Percentiles rank a stretch among this genome's conserved stretches.
Conservation (phyloP, 192 early-diverging fungal genomes). For the Haplosporangium gracile region DNA sequence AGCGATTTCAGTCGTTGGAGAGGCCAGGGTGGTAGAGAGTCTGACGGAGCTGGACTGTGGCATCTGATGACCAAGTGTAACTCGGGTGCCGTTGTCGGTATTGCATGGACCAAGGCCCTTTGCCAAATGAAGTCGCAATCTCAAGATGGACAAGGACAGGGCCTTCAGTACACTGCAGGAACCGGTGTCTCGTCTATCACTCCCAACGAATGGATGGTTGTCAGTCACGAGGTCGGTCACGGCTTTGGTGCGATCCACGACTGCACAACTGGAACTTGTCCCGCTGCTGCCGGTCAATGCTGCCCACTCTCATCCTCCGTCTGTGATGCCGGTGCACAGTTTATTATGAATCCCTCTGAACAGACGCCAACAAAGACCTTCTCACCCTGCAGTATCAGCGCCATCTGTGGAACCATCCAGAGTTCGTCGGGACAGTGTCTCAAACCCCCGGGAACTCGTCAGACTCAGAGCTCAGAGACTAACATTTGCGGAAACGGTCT, state of each 20-base stretch:
- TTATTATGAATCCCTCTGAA: slow-evolving; percentile 84
- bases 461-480: slow-evolving; percentile 44
- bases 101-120: slow-evolving; percentile 87
- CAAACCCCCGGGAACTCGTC: slow-evolving; percentile 41
- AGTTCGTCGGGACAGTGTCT: slow-evolving; percentile 45
- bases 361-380: slow-evolving; percentile 72
- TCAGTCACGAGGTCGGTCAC: slow-evolving; percentile 97
- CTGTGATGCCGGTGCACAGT: slow-evolving; percentile 75
- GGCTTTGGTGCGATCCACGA: slow-evolving; percentile 93
- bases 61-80: slow-evolving; percentile 90
- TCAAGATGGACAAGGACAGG: slow-evolving; percentile 31
- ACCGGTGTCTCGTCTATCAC: slow-evolving; percentile 88
- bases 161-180: slow-evolving; percentile 75
- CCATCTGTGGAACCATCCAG: slow-evolving; percentile 48
- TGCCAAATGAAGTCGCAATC: slow-evolving; percentile 66
- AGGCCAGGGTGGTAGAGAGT: slow-evolving; percentile 61
- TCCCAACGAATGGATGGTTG: slow-evolving; percentile 92
- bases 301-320: slow-evolving; percentile 80
- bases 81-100: slow-evolving; percentile 83
- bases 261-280: slow-evolving; percentile 77
- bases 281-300: slow-evolving; percentile 56
- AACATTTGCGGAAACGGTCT: slow-evolving; percentile 96
- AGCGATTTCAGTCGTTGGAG: slow-evolving; percentile 94
- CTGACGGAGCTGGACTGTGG: slow-evolving; percentile 89
- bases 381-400: slow-evolving; percentile 61